These are phyloP conservation scores for Corynespora cassiicola DNA, from an alignment of 2,329 filamentous ascomycete species.

Conservation along the genomic window DNA sequence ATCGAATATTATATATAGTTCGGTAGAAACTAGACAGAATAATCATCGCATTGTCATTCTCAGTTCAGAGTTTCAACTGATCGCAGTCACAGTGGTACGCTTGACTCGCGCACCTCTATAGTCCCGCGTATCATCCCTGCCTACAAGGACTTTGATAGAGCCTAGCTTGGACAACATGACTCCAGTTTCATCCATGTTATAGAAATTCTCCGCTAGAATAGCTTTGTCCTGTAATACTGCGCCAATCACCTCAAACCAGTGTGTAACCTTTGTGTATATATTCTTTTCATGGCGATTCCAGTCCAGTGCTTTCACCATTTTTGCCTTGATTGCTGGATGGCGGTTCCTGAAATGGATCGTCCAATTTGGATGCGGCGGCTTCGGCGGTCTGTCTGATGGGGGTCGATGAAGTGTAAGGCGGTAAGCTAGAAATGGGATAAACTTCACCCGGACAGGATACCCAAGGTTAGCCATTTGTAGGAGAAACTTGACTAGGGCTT, in stretches of 20 bases:
- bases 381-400: slow-evolving; percentile 3
- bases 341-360: slow-evolving; percentile 12
- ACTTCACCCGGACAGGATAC: slow-evolving; percentile 14
- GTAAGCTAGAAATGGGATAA: slow-evolving; percentile 12
- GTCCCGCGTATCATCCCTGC: slow-evolving; percentile 18
- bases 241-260: slow-evolving; percentile 5
- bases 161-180: slow-evolving; percentile 19
- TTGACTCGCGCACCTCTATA: slow-evolving; percentile 20
- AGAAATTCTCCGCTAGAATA: slow-evolving; percentile 10
- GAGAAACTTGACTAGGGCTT: slow-evolving; percentile 23
- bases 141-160: slow-evolving; percentile 23
- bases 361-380: slow-evolving; percentile 16
- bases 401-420: slow-evolving; percentile 6
- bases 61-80: no score
- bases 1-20: no score
- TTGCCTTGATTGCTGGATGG: slow-evolving; percentile 13
- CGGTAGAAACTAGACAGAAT: no score
- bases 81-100: slow-evolving; percentile 16
- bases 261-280: slow-evolving; percentile 17
- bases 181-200: slow-evolving; percentile 22
- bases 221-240: slow-evolving; percentile 7
- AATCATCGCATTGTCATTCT: no score
- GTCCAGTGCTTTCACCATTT: slow-evolving; percentile 14
- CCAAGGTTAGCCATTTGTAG: slow-evolving; percentile 14
- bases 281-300: slow-evolving; percentile 20